Evolutionary conservation across 345 rosid genomes (phyloP).

Genomic region (Reutealis trisperma): DNA sequence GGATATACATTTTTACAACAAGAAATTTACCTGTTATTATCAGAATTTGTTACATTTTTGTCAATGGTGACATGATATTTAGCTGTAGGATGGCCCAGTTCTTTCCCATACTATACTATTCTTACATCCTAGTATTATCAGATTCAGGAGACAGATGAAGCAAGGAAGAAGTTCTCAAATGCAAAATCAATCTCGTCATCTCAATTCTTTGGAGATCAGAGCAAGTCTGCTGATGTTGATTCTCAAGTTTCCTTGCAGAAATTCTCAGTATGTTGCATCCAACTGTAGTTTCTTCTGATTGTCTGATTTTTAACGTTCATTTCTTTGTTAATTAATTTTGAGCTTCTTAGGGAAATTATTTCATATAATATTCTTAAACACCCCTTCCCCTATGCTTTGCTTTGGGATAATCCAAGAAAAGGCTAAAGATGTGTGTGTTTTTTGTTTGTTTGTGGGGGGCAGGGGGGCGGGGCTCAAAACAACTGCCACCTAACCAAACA

Average conservation of each 20-base stretch:
- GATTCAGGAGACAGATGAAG: slow-evolving; percentile 94
- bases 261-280: slow-evolving; percentile 63
- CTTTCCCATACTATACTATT: neutral
- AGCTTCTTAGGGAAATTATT: too few relatives aligned
- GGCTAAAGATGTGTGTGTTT: neutral
- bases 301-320: neutral
- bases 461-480: too few relatives aligned
- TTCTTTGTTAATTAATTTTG: neutral
- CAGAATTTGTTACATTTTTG: neutral
- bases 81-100: neutral
- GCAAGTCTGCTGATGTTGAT: slow-evolving; percentile 52
- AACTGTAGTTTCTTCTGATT: neutral
- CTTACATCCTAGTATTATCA: slow-evolving; percentile 32
- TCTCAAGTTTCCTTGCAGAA: slow-evolving; percentile 85
- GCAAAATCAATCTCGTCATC: slow-evolving; percentile 97
- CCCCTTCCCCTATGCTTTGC: neutral
- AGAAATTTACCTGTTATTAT: neutral
- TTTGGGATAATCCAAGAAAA: neutral
- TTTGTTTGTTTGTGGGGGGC: too few relatives aligned
- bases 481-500: too few relatives aligned
- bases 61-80: neutral
- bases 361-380: neutral
- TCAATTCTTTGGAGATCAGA: slow-evolving; percentile 84
- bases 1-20: neutral
- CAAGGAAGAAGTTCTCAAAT: slow-evolving; percentile 90